Percentiles rank a stretch among this genome's conserved stretches.
These are phyloP conservation scores for Austroboletus novae-zelandiae DNA, from an alignment of 1,284 basidiomycete species.

Conservation along the genomic window DNA sequence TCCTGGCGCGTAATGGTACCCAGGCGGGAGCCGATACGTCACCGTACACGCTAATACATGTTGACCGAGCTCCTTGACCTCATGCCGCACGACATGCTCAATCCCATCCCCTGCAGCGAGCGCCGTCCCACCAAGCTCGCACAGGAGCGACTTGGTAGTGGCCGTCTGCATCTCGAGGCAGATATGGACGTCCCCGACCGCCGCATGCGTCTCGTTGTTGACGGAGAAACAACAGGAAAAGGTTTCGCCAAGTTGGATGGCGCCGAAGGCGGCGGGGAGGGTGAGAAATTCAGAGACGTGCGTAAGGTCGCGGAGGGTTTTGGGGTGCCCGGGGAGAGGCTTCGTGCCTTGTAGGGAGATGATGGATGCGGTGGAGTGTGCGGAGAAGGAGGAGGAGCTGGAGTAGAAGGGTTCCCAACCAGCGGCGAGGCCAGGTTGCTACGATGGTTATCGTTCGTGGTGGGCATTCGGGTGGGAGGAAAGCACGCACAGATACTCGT, in stretches of 20 bases:
- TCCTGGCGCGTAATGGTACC: slow-evolving; percentile 45
- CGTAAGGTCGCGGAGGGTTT: slow-evolving; percentile 75
- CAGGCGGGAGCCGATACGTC: slow-evolving; percentile 62
- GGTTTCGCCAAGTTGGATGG: slow-evolving; percentile 78
- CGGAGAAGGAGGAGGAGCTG: slow-evolving; percentile 73
- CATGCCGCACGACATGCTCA: slow-evolving; percentile 67
- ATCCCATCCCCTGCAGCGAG: slow-evolving; percentile 56
- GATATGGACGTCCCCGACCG: slow-evolving; percentile 57
- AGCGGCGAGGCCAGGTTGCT: slow-evolving; percentile 72
- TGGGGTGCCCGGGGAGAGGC: slow-evolving; percentile 70
- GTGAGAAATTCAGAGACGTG: slow-evolving; percentile 70
- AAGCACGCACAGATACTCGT: slow-evolving; percentile 68
- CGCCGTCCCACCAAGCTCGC: slow-evolving; percentile 57
- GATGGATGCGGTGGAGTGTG: slow-evolving; percentile 72
- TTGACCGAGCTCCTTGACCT: slow-evolving; percentile 82
- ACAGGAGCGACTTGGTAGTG: slow-evolving; percentile 57
- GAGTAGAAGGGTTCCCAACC: slow-evolving; percentile 85
- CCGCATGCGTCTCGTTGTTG: slow-evolving; percentile 69
- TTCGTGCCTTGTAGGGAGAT: slow-evolving; percentile 71
- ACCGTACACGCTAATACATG: slow-evolving; percentile 78
- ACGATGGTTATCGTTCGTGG: slow-evolving; percentile 5
- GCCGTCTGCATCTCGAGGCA: slow-evolving; percentile 78
- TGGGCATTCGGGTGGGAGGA: slow-evolving; percentile 2
- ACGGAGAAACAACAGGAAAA: slow-evolving; percentile 76
- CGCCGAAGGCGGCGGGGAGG: slow-evolving; percentile 73